Conservation (phyloP, 306 rosid species). For the Inga oerstediana region DNA sequence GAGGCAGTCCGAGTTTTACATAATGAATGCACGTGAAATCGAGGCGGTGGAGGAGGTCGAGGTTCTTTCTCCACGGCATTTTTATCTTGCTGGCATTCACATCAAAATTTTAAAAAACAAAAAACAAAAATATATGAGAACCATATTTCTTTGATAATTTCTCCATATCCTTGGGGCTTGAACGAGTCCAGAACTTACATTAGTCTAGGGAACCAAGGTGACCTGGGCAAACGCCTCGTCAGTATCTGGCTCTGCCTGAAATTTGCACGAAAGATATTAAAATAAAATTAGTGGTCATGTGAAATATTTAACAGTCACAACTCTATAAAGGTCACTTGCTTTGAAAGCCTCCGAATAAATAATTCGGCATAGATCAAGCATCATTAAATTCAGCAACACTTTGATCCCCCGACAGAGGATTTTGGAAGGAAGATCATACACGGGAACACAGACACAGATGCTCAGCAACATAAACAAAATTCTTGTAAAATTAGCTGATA, state of each 20-base stretch:
- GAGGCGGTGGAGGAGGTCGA: slow-evolving; percentile 50
- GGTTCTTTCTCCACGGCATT: slow-evolving; percentile 60
- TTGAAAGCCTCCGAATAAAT: slow-evolving; percentile 26
- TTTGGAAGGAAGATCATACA: slow-evolving; percentile 69
- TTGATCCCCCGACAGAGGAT: slow-evolving; percentile 82
- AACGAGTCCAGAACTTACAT: slow-evolving; percentile 43
- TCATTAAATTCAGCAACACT: slow-evolving; percentile 72
- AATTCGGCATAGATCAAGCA: slow-evolving; percentile 16
- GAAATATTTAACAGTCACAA: not conserved
- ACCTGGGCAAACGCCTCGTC: slow-evolving; percentile 92
- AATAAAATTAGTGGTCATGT: not conserved
- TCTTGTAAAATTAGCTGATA: not conserved
- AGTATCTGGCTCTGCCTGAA: slow-evolving; percentile 89
- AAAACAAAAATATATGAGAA: not conserved
- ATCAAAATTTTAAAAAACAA: slow-evolving; percentile 7
- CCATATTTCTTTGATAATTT: not conserved
- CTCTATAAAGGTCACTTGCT: slow-evolving; percentile 15
- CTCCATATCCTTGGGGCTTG: not conserved
- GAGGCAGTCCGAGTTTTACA: slow-evolving; percentile 90
- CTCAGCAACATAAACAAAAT: not conserved
- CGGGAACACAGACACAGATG: slow-evolving; percentile 6
- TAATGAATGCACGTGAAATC: slow-evolving; percentile 85
- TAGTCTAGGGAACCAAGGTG: slow-evolving; percentile 64
- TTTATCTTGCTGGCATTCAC: slow-evolving; percentile 66
- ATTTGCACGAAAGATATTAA: not conserved